Evolutionary conservation across 257 asterid species (phyloP), one percentile per base, ranked within the genome.

Genomic region (Rehmannia glutinosa): DNA sequence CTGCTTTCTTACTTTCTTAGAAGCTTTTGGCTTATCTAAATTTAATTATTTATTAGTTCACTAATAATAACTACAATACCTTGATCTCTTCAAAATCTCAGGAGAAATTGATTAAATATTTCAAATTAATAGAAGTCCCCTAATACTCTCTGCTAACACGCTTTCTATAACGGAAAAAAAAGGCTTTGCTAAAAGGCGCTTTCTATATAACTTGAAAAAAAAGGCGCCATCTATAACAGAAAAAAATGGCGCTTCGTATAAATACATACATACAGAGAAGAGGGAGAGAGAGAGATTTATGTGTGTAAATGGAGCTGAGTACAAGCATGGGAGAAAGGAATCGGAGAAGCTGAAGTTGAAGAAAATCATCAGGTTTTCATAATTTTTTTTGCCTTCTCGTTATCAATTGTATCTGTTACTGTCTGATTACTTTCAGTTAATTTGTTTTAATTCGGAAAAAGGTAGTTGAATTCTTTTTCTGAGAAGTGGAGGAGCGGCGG

Each of bases 1-100:
- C n/a, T n/a, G n/a, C 43, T 62, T 57, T 73, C 73, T 75, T 24
- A 82, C 81, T 73, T 78, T 80, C 49, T 25, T 76, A 43, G 80
- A 67, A 64, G 50, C 65, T 16, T 20, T 76, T 79, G 87, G 80
- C 84, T 77, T 41, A 10, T 52, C 24, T 51, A 10, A 32, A 73
- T 42, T 73, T 39, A 60, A 27, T 49, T 47, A 16, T 46, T 16
- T 9, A 42, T 8, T 27, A 5, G 1, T 30, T 6, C 24, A 55
- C 45, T 43, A 11, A 3, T 11, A 65, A 75, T 64, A 70, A 74
- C 70, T 47, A 38, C 70, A 54, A 47, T 51, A 38, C 80, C n/a
- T 75, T 63, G 64, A 39, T 53, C 47, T 66, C 62, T 59, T 71
- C 82, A 54, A 69, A 38, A 54, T 69, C 59, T 61, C 66, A 50